These are phyloP conservation scores for Straminergon stramineum DNA, from an alignment of 225 moss, liverwort and hornwort genomes.

Conservation along the genomic window DNA sequence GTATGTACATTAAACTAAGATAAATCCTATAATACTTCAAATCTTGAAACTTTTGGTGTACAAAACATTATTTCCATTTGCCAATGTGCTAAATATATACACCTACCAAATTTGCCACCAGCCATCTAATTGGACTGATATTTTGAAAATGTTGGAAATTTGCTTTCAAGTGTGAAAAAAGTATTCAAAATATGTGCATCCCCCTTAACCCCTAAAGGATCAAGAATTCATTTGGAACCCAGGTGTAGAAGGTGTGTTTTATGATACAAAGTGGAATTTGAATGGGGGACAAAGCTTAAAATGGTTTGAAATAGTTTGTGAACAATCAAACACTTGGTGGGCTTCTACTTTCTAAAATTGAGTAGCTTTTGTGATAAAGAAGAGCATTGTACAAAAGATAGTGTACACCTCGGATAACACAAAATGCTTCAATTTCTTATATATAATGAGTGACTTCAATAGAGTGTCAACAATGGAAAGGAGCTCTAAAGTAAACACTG, in stretches of 20 bases:
- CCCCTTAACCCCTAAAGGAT: too few species aligned
- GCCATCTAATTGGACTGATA: too few species aligned
- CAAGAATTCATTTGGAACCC: neutral
- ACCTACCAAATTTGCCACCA: too few species aligned
- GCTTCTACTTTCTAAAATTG: neutral
- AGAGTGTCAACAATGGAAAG: rapidly evolving
- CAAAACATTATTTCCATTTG: too few species aligned
- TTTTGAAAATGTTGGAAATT: neutral
- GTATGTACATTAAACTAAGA: too few species aligned
- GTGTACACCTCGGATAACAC: neutral
- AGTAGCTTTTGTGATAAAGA: neutral
- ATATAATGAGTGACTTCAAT: neutral
- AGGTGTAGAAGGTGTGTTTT: neutral
- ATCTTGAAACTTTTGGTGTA: too few species aligned
- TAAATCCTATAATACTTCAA: too few species aligned
- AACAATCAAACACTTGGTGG: neutral
- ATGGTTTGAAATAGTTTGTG: neutral
- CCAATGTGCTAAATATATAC: too few species aligned
- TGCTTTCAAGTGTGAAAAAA: too few species aligned
- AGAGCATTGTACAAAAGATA: neutral
- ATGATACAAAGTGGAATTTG: neutral
- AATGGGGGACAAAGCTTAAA: neutral
- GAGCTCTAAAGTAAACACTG: neutral
- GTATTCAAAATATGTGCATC: too few species aligned
- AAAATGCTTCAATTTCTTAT: neutral